Evolutionary conservation across 2,329 filamentous ascomycete genomes (phyloP).

Genomic region (Fusarium fujikuroi): DNA sequence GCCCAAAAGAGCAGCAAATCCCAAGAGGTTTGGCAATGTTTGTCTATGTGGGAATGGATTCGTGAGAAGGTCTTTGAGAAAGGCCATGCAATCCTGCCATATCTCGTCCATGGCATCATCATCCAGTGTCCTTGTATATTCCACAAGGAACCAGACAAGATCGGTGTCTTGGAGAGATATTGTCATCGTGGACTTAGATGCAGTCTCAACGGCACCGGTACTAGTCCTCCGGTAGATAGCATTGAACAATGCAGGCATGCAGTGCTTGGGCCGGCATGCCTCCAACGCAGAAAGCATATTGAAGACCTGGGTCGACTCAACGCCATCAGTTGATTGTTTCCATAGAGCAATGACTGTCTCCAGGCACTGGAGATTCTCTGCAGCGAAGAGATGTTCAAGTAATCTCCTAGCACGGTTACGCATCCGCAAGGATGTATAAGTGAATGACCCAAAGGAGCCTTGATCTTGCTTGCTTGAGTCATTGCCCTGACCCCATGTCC

Average conservation of each 20-base stretch:
- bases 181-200: conserved; percentile 87
- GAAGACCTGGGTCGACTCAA: conserved; percentile 73
- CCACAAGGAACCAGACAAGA: conserved; percentile 87
- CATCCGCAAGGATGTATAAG: conserved; percentile 90
- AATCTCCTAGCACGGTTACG: conserved; percentile 88
- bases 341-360: conserved; percentile 91
- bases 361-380: conserved; percentile 91
- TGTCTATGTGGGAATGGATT: conserved; percentile 97
- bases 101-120: conserved; percentile 99
- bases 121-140: conserved; percentile 89
- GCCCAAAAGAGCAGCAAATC: conserved; percentile 89
- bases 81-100: conserved; percentile 93
- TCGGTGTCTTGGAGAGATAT: conserved; percentile 85
- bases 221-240: conserved; percentile 96
- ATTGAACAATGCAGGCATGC: conserved; percentile 94
- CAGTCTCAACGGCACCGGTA: conserved; percentile 78
- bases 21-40: conserved; percentile 83
- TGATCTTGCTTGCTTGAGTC: conserved; percentile 70
- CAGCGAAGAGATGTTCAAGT: conserved; percentile 90
- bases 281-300: conserved; percentile 91
- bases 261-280: conserved; percentile 88
- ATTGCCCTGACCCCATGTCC: conserved; percentile 85
- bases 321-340: conserved; percentile 64
- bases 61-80: conserved; percentile 86
- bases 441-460: conserved; percentile 82